A percentile compares a stretch with the other conserved stretches of the same genome.
Conservation (phyloP, 768 basidiomycete species). For the Psilocybe tampanensis region DNA sequence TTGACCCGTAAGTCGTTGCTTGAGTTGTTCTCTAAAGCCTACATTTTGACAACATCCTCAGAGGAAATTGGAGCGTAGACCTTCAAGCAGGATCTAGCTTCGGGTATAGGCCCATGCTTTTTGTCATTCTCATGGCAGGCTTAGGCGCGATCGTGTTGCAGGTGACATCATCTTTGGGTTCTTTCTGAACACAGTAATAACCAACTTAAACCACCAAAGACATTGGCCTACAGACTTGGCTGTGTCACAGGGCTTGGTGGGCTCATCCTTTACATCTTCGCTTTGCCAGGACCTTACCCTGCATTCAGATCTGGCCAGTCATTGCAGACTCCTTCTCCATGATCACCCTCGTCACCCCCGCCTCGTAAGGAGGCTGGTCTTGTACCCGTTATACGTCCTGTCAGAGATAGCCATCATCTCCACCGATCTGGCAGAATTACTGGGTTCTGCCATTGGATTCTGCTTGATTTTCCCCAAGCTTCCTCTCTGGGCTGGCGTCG, state of each 20-base stretch:
- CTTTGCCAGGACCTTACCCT: not conserved
- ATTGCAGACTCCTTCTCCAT: conserved; percentile 58
- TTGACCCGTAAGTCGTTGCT: conserved; percentile 66
- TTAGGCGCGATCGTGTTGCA: conserved; percentile 83
- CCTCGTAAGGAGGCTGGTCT: conserved; percentile 45
- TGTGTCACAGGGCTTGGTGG: conserved; percentile 66
- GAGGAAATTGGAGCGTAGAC: conserved; percentile 83
- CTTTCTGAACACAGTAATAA: not conserved
- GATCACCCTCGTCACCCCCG: conserved; percentile 50
- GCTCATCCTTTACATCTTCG: not conserved
- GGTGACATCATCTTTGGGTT: conserved; percentile 36
- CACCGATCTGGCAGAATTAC: conserved; percentile 72
- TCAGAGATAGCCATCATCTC: conserved; percentile 64
- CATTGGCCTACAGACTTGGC: conserved; percentile 70
- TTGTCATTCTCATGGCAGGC: conserved; percentile 81
- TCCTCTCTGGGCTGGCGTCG: conserved; percentile 57
- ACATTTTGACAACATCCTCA: conserved; percentile 22
- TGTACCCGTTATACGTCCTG: conserved; percentile 59
- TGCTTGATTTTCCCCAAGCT: conserved; percentile 61
- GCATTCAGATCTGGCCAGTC: conserved; percentile 55
- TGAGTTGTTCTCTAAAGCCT: not conserved
- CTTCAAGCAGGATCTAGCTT: conserved; percentile 78
- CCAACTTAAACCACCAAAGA: conserved; percentile 34
- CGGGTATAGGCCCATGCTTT: conserved; percentile 80
- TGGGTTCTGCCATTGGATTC: conserved; percentile 72